Evolutionary conservation across 148 eudicot species (phyloP).

Genomic region (Cornus kousa): DNA sequence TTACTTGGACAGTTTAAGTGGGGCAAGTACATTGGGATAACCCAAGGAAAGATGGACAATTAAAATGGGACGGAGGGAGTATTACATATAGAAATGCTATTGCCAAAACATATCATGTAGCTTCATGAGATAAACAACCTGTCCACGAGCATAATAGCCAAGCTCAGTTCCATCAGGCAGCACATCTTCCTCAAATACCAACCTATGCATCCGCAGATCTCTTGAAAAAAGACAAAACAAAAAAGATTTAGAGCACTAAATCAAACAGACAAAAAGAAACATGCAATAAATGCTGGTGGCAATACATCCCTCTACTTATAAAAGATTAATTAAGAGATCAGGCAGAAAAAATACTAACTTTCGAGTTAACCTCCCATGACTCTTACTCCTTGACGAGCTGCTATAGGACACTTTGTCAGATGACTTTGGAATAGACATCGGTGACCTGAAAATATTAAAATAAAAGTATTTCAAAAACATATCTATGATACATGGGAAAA

Average conservation of each 20-base stretch:
- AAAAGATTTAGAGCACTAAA: background rate
- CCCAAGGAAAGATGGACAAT: too few relatives aligned
- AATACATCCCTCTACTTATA: background rate
- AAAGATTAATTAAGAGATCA: background rate
- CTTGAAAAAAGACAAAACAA: constrained; percentile 32
- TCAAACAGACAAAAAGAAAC: background rate
- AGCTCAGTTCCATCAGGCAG: constrained; percentile 80
- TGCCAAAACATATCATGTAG: background rate
- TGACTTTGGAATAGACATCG: constrained; percentile 24
- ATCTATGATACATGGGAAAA: background rate
- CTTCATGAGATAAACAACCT: constrained; percentile 39
- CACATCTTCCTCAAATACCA: constrained; percentile 63
- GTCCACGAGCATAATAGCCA: constrained; percentile 57
- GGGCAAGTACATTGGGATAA: too few relatives aligned
- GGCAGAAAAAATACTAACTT: constrained; percentile 50
- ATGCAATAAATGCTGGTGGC: background rate
- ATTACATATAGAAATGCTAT: background rate
- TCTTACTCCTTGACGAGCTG: constrained; percentile 36
- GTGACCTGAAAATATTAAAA: constrained; percentile 37
- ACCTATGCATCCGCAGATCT: constrained; percentile 74
- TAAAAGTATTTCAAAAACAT: background rate
- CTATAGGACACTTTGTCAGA: constrained; percentile 19
- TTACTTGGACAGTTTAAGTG: too few relatives aligned
- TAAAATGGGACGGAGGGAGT: too few relatives aligned
- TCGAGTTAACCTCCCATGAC: constrained; percentile 61